A percentile compares a stretch with the other conserved stretches of the same genome.
phyloP scores from a whole-genome alignment of 148 eudicot genomes.

The Chenopodium album region DNA sequence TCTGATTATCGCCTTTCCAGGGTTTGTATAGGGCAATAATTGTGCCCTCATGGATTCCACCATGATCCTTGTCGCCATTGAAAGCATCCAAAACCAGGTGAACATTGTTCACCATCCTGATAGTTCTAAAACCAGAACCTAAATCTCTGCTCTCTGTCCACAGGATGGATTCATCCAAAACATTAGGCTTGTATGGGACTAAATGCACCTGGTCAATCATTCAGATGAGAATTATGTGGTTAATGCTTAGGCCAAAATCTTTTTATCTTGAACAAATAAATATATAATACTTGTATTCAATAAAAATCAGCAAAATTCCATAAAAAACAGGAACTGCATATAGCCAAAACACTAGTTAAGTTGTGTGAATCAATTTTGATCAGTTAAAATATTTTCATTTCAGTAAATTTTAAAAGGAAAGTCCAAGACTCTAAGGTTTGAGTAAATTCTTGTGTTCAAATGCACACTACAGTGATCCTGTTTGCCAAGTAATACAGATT shows the following conservation, averaged over 20 bases:
- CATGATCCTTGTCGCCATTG: slow-evolving; percentile 73
- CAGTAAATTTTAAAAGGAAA: background rate
- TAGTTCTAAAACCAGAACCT: slow-evolving; percentile 58
- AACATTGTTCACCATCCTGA: slow-evolving; percentile 65
- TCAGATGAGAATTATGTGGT: background rate
- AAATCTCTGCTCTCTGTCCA: slow-evolving; percentile 71
- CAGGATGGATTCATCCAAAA: slow-evolving; percentile 61
- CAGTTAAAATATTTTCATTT: background rate
- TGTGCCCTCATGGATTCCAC: slow-evolving; percentile 86
- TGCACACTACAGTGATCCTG: background rate
- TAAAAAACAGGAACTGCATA: background rate
- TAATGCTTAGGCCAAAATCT: background rate
- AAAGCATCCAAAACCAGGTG: slow-evolving; percentile 59
- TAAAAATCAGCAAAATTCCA: background rate
- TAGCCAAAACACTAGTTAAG: background rate
- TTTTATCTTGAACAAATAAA: too few species aligned
- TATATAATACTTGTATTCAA: background rate
- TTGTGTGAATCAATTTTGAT: background rate
- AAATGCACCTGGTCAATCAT: slow-evolving; percentile 49
- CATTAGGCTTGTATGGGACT: slow-evolving; percentile 47
- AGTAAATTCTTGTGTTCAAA: too few species aligned
- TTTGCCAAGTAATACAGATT: background rate
- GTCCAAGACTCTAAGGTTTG: too few species aligned
- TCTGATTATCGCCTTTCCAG: slow-evolving; percentile 80
- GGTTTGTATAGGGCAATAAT: slow-evolving; percentile 66